Evolutionary conservation across 108 stramenopile genomes (phyloP).

Genomic region (Skeletonema costatum): DNA sequence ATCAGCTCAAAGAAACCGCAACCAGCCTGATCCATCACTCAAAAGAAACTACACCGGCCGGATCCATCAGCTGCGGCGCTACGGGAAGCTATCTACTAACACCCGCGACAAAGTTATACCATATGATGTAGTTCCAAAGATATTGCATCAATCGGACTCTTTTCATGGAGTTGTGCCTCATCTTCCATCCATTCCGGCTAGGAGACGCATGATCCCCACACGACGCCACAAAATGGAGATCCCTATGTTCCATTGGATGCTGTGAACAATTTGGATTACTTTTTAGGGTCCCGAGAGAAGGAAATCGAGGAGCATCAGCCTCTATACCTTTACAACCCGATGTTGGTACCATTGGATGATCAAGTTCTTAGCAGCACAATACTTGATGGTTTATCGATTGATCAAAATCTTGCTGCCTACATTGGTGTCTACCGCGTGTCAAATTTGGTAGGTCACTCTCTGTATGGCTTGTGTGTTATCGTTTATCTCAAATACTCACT

Average conservation of each 20-base stretch:
- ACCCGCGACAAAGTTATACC: not conserved
- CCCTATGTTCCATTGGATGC: slow-evolving; percentile 16
- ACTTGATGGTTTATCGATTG: slow-evolving; percentile 12
- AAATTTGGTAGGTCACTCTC: slow-evolving; percentile 14
- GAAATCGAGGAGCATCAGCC: slow-evolving; percentile 42
- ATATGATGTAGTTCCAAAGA: slow-evolving; percentile 1
- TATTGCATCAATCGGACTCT: not conserved
- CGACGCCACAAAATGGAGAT: not conserved
- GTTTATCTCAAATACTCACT: not conserved
- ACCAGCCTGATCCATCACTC: not conserved
- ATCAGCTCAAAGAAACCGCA: not conserved
- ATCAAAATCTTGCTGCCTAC: slow-evolving; percentile 12
- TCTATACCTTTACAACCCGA: slow-evolving; percentile 52
- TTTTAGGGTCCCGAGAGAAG: slow-evolving; percentile 20
- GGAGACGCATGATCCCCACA: slow-evolving; percentile 2
- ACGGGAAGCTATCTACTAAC: not conserved
- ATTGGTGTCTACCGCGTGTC: slow-evolving; percentile 43
- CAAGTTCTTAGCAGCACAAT: slow-evolving; percentile 11
- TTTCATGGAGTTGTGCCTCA: slow-evolving; percentile 3
- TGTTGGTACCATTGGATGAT: slow-evolving; percentile 33
- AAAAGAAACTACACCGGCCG: not conserved
- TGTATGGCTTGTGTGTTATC: not conserved
- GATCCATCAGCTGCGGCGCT: not conserved
- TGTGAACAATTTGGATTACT: slow-evolving; percentile 36
- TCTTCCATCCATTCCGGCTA: slow-evolving; percentile 6